Evolutionary conservation across 2,329 filamentous ascomycete genomes (phyloP).

Genomic region (Xylariaceae sp.): DNA sequence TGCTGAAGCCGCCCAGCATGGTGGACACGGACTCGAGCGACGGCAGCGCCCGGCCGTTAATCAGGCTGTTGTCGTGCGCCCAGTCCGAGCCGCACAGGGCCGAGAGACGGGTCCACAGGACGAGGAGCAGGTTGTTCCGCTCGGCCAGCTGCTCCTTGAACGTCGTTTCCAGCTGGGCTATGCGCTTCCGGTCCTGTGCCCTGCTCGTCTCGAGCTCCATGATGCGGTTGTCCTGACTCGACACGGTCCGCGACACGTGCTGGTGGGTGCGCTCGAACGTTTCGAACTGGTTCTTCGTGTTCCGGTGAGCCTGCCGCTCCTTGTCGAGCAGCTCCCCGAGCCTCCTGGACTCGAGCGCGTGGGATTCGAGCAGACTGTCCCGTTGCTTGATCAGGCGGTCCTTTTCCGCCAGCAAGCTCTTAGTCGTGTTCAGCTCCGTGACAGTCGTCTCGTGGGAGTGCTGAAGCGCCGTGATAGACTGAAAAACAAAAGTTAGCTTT

Average conservation of each 20-base stretch:
- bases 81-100: slow-evolving; percentile 85
- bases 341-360: slow-evolving; percentile 79
- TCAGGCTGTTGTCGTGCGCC: slow-evolving; percentile 81
- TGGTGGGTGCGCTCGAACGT: slow-evolving; percentile 82
- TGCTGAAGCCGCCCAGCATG: slow-evolving; percentile 81
- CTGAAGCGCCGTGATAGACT: slow-evolving; percentile 83
- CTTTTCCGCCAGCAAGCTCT: slow-evolving; percentile 77
- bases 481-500: slow-evolving; percentile 14
- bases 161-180: slow-evolving; percentile 68
- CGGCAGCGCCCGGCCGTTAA: slow-evolving; percentile 78
- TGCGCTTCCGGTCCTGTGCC: slow-evolving; percentile 70
- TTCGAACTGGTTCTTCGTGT: slow-evolving; percentile 83
- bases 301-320: slow-evolving; percentile 76
- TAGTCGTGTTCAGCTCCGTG: slow-evolving; percentile 73
- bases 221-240: slow-evolving; percentile 78
- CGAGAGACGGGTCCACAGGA: slow-evolving; percentile 86
- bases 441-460: slow-evolving; percentile 80
- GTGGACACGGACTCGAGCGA: slow-evolving; percentile 80
- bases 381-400: slow-evolving; percentile 85
- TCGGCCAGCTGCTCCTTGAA: slow-evolving; percentile 85
- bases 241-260: slow-evolving; percentile 78
- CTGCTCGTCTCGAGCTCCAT: slow-evolving; percentile 79
- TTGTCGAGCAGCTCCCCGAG: slow-evolving; percentile 86
- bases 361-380: slow-evolving; percentile 80
- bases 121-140: slow-evolving; percentile 79